phyloP scores from a whole-genome alignment of 306 rosid species.

The Crotalaria pallida region DNA sequence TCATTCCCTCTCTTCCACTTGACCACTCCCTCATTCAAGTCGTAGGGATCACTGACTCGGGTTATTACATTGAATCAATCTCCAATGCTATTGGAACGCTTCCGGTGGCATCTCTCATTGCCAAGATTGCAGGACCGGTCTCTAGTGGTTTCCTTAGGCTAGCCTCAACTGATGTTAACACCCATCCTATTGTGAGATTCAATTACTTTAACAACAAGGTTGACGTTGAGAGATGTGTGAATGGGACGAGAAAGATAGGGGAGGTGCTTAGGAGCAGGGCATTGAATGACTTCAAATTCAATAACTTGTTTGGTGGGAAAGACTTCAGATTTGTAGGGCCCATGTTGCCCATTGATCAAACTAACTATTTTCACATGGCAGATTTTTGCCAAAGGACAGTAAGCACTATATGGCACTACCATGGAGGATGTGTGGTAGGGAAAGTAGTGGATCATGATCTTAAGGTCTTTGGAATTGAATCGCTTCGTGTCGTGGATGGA shows the following conservation, averaged over 20 bases:
- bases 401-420: constrained; percentile 95
- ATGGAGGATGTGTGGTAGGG: constrained; percentile 81
- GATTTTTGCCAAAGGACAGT: constrained; percentile 74
- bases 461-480: constrained; percentile 45
- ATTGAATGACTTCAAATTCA: constrained; percentile 56
- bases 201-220: constrained; percentile 60
- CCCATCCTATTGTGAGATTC: constrained; percentile 65
- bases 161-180: constrained; percentile 52
- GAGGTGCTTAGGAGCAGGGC: constrained; percentile 50
- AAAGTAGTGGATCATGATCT: constrained; percentile 68
- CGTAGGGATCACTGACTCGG: no score
- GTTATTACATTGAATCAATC: no score
- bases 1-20: no score
- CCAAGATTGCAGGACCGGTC: constrained; percentile 62
- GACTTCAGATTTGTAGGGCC: constrained; percentile 76
- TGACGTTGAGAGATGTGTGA: constrained; percentile 69
- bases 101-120: constrained; percentile 64
- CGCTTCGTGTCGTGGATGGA: constrained; percentile 69
- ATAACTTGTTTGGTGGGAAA: constrained; percentile 44
- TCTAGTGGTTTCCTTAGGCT: constrained; percentile 56
- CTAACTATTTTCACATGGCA: constrained; percentile 38
- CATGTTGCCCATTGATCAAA: constrained; percentile 47
- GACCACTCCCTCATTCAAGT: no score
- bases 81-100: constrained; percentile 50
- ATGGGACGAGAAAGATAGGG: constrained; percentile 60